A percentile compares a stretch with the other conserved stretches of the same genome.
phyloP scores from a whole-genome alignment of 768 basidiomycete genomes.

The Lyophyllum decastes region DNA sequence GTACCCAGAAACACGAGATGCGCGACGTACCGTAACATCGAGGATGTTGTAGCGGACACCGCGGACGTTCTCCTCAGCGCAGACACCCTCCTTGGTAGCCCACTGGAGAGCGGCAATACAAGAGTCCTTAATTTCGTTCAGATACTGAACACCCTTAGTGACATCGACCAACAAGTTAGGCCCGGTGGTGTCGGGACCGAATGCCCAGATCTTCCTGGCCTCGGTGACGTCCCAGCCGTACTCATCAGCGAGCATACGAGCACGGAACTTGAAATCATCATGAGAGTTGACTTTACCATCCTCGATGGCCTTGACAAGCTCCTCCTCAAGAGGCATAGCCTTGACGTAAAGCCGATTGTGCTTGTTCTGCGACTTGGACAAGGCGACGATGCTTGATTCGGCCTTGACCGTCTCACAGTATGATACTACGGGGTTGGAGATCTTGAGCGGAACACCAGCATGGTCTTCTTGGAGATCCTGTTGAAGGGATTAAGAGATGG shows the following conservation, averaged over 20 bases:
- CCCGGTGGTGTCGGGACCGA: constrained; percentile 97
- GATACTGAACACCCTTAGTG: constrained; percentile 98
- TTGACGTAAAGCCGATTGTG: constrained; percentile 97
- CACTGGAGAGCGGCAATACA: constrained; percentile 99
- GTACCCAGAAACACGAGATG: neutral
- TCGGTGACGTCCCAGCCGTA: constrained; percentile 98
- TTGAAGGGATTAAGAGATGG: neutral
- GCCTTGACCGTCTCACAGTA: constrained; percentile 97
- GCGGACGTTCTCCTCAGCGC: constrained; percentile 97
- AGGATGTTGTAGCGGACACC: constrained; percentile 94
- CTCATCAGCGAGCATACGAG: constrained; percentile 93
- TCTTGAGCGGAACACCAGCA: constrained; percentile 97
- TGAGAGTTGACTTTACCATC: constrained; percentile 79
- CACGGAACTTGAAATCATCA: constrained; percentile 97
- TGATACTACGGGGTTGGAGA: constrained; percentile 94
- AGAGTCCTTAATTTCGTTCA: constrained; percentile 99
- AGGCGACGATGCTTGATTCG: constrained; percentile 92
- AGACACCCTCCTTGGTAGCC: constrained; percentile 98
- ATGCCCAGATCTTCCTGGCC: constrained; percentile 99
- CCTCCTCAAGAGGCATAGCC: constrained; percentile 91
- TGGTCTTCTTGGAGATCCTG: constrained; percentile 99
- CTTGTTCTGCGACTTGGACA: constrained; percentile 99
- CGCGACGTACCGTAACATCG: constrained; percentile 82
- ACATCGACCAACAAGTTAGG: constrained; percentile 96
- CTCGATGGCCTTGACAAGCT: constrained; percentile 92